Conservation (phyloP, 306 rosid genomes). For the Pyrus betulifolia region DNA sequence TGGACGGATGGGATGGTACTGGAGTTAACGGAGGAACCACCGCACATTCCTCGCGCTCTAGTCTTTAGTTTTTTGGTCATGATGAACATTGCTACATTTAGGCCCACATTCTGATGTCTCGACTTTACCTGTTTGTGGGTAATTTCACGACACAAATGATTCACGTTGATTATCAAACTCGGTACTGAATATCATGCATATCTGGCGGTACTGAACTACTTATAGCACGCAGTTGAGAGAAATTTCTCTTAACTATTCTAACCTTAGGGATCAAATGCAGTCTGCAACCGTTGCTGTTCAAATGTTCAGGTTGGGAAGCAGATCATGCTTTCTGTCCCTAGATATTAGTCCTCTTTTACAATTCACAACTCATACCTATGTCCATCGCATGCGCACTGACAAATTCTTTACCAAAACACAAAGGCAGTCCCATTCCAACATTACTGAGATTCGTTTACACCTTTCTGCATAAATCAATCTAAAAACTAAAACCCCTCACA, state of each 20-base stretch:
- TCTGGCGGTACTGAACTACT: too few species aligned
- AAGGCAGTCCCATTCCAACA: not conserved
- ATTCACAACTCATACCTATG: not conserved
- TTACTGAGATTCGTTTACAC: not conserved
- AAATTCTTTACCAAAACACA: not conserved
- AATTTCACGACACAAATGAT: too few species aligned
- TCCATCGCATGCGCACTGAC: not conserved
- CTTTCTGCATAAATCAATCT: not conserved
- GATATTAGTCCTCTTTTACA: constrained; percentile 46
- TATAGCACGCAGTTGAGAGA: not conserved
- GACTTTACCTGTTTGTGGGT: too few species aligned
- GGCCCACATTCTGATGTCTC: too few species aligned
- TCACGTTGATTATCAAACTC: too few species aligned
- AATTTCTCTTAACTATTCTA: not conserved
- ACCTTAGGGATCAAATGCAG: constrained; percentile 35
- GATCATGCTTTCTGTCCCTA: constrained; percentile 82
- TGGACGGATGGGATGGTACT: too few species aligned
- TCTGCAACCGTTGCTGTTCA: constrained; percentile 83
- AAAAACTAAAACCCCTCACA: not conserved
- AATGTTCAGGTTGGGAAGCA: constrained; percentile 65
- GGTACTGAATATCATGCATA: too few species aligned
- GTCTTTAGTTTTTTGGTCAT: too few species aligned
- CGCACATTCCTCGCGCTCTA: too few species aligned
- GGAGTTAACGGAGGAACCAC: too few species aligned
- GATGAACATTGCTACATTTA: too few species aligned